Conservation (phyloP, 2,329 filamentous ascomycete species). For the Teratosphaeria pseudoeucalypti region DNA sequence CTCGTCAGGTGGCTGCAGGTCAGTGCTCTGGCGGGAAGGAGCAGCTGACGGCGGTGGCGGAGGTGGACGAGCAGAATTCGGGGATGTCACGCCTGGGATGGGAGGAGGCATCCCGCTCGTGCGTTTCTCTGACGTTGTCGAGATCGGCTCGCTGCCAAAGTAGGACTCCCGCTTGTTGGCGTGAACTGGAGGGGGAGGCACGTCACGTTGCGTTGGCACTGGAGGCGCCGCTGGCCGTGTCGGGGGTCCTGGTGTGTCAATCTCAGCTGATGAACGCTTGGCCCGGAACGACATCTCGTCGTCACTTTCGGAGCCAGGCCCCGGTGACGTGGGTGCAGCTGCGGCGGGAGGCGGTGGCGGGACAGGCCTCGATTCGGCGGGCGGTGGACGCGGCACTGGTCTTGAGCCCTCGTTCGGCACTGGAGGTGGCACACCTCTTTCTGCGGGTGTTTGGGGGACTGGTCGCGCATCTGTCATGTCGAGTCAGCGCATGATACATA, state of each 20-base stretch:
- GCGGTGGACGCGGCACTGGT: conserved; percentile 34
- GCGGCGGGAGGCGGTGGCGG: conserved; percentile 43
- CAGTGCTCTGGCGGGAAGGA: conserved; percentile 26
- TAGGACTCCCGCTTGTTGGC: conserved; percentile 32
- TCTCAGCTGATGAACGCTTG: conserved; percentile 32
- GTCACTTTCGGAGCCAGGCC: conserved; percentile 74
- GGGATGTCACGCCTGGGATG: conserved; percentile 24
- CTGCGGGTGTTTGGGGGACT: conserved; percentile 18
- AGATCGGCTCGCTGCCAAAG: conserved; percentile 28
- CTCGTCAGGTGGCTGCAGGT: conserved; percentile 6
- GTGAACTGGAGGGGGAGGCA: conserved; percentile 12
- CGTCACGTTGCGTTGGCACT: conserved; percentile 17
- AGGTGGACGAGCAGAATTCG: conserved; percentile 30
- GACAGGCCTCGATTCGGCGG: conserved; percentile 41
- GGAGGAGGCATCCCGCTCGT: conserved; percentile 27
- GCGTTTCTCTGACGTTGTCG: conserved; percentile 25
- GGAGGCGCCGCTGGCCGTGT: conserved; percentile 26
- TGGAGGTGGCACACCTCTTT: conserved; percentile 20
- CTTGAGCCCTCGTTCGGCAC: conserved; percentile 25
- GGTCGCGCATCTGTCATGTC: conserved; percentile 14
- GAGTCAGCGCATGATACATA: conserved; percentile 1
- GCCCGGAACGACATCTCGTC: conserved; percentile 61
- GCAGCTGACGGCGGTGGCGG: conserved; percentile 38
- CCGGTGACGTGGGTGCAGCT: conserved; percentile 46
- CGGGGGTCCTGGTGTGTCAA: conserved; percentile 18